These are phyloP conservation scores for Talaromyces sp. DNA, from an alignment of 2,329 filamentous ascomycete species.

Conservation along the genomic window DNA sequence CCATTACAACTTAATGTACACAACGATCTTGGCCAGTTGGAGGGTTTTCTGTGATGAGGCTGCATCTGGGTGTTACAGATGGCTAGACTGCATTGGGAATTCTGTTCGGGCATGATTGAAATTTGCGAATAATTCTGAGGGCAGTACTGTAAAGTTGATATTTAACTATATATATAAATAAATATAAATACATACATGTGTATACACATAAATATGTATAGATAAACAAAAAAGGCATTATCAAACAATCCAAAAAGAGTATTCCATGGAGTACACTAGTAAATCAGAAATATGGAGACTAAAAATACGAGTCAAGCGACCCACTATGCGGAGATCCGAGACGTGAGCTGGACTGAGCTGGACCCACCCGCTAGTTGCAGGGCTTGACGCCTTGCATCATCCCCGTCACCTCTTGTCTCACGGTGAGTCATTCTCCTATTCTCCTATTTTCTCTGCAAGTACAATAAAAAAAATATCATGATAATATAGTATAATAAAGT, in stretches of 20 bases:
- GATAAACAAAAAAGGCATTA: not conserved
- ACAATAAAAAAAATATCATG: not conserved
- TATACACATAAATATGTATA: not conserved
- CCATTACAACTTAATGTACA: not conserved
- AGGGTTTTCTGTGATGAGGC: not conserved
- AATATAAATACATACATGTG: not conserved
- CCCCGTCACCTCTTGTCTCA: not conserved
- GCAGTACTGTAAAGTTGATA: too few relatives aligned
- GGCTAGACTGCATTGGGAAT: too few relatives aligned
- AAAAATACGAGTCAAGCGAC: not conserved
- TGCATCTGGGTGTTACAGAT: not conserved
- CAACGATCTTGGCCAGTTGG: not conserved
- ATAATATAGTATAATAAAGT: too few relatives aligned
- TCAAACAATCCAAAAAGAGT: too few relatives aligned
- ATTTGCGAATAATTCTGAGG: too few relatives aligned
- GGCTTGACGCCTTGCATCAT: constrained; percentile 2
- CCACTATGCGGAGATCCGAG: constrained; percentile 1
- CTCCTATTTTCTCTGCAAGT: not conserved
- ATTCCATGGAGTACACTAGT: too few relatives aligned
- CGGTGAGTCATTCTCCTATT: not conserved
- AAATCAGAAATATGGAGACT: too few relatives aligned
- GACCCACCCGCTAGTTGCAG: not conserved
- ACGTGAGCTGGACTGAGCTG: not conserved
- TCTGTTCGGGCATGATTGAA: too few relatives aligned
- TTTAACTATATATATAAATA: not conserved